Evolutionary conservation across 441 rosid genomes (phyloP).

Genomic region (Pelargonium fulgidum): DNA sequence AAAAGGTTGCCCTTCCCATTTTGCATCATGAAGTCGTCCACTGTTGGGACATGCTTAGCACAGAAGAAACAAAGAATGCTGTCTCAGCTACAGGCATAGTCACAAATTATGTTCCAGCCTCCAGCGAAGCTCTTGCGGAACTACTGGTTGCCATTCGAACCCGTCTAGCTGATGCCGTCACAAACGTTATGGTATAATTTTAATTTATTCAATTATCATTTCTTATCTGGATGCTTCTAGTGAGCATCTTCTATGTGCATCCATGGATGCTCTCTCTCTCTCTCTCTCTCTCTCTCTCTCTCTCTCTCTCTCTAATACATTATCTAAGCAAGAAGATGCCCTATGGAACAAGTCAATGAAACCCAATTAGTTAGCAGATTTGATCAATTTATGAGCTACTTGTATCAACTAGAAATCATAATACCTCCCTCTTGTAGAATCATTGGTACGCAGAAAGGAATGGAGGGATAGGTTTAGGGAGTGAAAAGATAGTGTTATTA

Average conservation of each 20-base stretch:
- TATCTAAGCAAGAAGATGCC: too few relatives aligned
- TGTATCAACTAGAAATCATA: too few relatives aligned
- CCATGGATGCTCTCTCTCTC: neutral
- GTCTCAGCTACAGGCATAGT: slow-evolving; percentile 81
- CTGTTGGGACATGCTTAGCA: slow-evolving; percentile 91
- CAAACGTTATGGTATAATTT: slow-evolving; percentile 25
- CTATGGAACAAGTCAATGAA: too few relatives aligned
- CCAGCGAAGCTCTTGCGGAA: slow-evolving; percentile 63
- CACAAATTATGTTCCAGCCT: slow-evolving; percentile 53
- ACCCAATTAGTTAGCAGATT: too few relatives aligned
- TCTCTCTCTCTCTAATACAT: neutral
- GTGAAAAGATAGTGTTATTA: neutral
- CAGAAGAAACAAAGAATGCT: slow-evolving; percentile 63
- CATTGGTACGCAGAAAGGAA: too few relatives aligned
- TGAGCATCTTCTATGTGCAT: neutral
- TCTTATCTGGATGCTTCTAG: neutral
- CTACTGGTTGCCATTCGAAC: slow-evolving; percentile 52
- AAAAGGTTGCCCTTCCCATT: slow-evolving; percentile 76
- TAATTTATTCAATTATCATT: neutral
- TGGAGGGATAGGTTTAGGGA: too few relatives aligned
- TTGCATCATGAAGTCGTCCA: slow-evolving; percentile 73
- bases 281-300: too few relatives aligned
- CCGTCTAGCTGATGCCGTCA: slow-evolving; percentile 69
- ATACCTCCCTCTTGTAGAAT: too few relatives aligned
- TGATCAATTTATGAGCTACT: too few relatives aligned